phyloP scores from a whole-genome alignment of 306 rosid species.

The Parietaria judaica region DNA sequence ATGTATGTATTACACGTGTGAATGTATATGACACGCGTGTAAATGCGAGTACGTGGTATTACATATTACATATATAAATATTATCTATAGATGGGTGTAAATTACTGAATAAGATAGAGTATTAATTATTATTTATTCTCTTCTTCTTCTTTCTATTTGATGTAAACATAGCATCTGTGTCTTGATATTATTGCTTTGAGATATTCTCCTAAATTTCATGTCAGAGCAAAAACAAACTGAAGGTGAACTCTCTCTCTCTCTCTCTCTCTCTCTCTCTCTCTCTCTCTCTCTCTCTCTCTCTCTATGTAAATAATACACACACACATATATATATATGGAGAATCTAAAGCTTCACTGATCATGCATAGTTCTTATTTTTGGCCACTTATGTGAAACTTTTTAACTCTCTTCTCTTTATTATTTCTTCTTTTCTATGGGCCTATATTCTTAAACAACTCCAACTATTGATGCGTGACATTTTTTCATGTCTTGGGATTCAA shows the following conservation, averaged over 20 bases:
- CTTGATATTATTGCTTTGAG: neutral
- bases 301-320: too few species aligned
- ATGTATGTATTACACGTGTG: neutral
- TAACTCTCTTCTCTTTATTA: neutral
- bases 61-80: neutral
- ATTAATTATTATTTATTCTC: neutral
- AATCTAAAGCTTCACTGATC: conserved; percentile 8
- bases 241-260: neutral
- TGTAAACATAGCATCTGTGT: neutral
- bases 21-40: neutral
- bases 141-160: neutral
- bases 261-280: neutral
- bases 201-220: conserved; percentile 2
- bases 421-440: neutral
- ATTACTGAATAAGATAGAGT: conserved; percentile 1
- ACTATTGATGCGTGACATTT: too few species aligned
- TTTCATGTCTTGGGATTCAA: too few species aligned
- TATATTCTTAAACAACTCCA: too few species aligned
- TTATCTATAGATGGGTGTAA: conserved; percentile 3
- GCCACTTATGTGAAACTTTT: conserved; percentile 4
- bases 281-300: neutral
- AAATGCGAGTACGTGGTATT: neutral
- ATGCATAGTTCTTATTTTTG: conserved; percentile 2
- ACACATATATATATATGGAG: neutral
- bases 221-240: neutral